These are phyloP conservation scores for Ascochyta viciae-villosae DNA, from an alignment of 2,329 filamentous ascomycete genomes.

Conservation along the genomic window DNA sequence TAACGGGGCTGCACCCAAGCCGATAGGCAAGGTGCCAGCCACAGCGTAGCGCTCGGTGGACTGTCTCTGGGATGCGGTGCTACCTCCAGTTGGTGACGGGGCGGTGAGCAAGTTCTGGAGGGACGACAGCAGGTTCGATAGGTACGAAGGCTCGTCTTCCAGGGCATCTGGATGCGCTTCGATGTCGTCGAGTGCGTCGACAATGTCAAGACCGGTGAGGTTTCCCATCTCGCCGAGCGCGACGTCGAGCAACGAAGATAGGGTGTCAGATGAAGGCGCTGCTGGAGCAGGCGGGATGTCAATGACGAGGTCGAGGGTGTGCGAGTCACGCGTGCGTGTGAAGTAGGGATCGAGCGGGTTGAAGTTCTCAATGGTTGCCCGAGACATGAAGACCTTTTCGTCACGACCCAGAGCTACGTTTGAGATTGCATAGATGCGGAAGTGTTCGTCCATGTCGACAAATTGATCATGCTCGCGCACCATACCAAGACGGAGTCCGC, in stretches of 20 bases:
- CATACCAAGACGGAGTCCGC: conserved; percentile 69
- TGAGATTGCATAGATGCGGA: conserved; percentile 81
- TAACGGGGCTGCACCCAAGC: conserved; percentile 72
- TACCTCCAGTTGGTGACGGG: conserved; percentile 23
- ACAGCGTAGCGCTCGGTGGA: conserved; percentile 40
- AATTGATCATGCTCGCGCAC: conserved; percentile 64
- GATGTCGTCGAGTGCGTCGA: conserved; percentile 28
- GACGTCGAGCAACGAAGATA: conserved; percentile 34
- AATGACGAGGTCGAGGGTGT: conserved; percentile 76
- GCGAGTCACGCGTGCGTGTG: conserved; percentile 74
- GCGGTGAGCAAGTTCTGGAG: conserved; percentile 46
- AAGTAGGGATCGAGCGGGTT: conserved; percentile 85
- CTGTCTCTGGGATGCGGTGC: conserved; percentile 14
- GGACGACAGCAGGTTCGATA: conserved; percentile 45
- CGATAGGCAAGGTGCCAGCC: conserved; percentile 62
- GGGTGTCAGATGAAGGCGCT: conserved; percentile 19
- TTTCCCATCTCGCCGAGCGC: conserved; percentile 33
- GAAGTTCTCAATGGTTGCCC: conserved; percentile 70
- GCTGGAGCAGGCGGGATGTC: conserved; percentile 53
- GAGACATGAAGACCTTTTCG: conserved; percentile 82
- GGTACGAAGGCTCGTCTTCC: conserved; percentile 38
- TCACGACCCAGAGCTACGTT: conserved; percentile 83
- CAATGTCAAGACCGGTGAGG: conserved; percentile 31
- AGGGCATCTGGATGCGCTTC: conserved; percentile 35
- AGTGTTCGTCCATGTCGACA: conserved; percentile 54